A percentile compares a stretch with the other conserved stretches of the same genome.
phyloP scores from a whole-genome alignment of 139 green algal genomes.

The Chlorella vulgaris region DNA sequence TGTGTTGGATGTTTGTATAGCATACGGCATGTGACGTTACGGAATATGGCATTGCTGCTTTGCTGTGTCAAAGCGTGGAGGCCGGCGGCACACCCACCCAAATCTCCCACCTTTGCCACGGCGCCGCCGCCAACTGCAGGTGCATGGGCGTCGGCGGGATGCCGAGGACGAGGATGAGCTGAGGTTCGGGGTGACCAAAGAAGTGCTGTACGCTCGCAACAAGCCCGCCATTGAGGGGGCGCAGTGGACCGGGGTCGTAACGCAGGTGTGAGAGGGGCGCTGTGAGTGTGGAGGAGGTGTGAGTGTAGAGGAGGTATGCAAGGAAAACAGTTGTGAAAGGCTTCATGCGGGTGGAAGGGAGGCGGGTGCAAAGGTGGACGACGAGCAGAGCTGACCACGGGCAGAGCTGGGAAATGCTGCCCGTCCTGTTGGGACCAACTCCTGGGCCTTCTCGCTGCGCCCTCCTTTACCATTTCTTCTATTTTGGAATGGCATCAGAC shows the following conservation, averaged over 20 bases:
- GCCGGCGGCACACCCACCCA: too few species aligned
- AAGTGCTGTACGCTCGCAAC: slow-evolving; percentile 83
- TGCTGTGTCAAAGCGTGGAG: too few species aligned
- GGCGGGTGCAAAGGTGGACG: too few species aligned
- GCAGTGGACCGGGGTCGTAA: slow-evolving; percentile 92
- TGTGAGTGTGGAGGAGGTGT: background rate
- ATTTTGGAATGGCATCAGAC: background rate
- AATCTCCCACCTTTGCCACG: background rate
- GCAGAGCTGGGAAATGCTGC: too few species aligned
- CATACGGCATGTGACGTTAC: too few species aligned
- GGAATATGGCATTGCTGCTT: too few species aligned
- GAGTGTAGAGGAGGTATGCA: too few species aligned
- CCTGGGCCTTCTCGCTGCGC: background rate
- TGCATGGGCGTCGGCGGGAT: slow-evolving; percentile 65
- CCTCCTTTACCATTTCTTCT: background rate
- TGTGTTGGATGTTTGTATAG: background rate
- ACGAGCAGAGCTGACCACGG: too few species aligned
- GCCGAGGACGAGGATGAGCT: slow-evolving; percentile 76
- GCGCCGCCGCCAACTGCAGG: background rate
- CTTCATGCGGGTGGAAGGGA: background rate
- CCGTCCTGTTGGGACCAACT: background rate
- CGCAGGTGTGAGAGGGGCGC: background rate
- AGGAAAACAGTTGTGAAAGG: background rate
- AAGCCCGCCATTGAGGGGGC: slow-evolving; percentile 72
- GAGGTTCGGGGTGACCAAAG: slow-evolving; percentile 79